Conservation (phyloP, 2,329 filamentous ascomycete species). For the Diaporthe nobilis region DNA sequence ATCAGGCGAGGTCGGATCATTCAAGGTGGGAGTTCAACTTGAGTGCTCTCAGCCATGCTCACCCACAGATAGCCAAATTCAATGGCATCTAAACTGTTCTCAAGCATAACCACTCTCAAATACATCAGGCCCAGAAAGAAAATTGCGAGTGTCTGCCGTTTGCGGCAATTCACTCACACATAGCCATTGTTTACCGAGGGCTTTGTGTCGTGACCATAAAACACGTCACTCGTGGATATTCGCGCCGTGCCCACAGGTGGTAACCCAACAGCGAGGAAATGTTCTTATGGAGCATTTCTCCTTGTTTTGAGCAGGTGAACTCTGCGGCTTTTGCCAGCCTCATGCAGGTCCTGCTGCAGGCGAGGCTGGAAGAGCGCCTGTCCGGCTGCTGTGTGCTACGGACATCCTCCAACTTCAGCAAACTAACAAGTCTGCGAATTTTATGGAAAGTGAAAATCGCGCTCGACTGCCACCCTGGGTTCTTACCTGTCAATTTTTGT, state of each 20-base stretch:
- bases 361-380: neutral
- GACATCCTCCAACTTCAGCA: constrained; percentile 9
- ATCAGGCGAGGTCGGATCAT: constrained; percentile 6
- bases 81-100: neutral
- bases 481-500: neutral
- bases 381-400: neutral
- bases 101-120: too few relatives aligned
- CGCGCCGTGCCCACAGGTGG: neutral
- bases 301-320: neutral
- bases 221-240: constrained; percentile 10
- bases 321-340: neutral
- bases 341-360: neutral
- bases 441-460: neutral
- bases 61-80: neutral
- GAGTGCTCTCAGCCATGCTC: neutral
- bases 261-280: neutral
- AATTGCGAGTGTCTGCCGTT: neutral
- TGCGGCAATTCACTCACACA: neutral
- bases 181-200: neutral
- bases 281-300: neutral
- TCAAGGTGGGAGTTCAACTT: neutral
- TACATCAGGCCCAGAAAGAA: neutral
- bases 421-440: neutral
- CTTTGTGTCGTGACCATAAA: neutral
- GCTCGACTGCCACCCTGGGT: too few relatives aligned